phyloP scores from a whole-genome alignment of 2,329 filamentous ascomycete genomes.

The Emergomyces pasteurianus region DNA sequence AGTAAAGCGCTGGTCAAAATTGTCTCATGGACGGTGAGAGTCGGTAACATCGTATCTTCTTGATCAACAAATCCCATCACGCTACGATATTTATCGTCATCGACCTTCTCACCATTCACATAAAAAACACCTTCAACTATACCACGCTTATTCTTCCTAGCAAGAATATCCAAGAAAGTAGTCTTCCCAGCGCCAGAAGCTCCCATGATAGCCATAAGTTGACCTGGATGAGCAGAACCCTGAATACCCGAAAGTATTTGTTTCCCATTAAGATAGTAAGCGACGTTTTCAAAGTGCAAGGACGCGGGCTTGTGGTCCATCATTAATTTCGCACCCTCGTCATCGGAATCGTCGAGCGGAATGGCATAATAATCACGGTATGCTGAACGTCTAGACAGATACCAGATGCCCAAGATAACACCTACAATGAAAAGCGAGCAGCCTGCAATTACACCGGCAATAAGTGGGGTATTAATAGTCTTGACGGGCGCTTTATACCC shows the following conservation, averaged over 20 bases:
- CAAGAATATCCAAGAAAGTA: conserved; percentile 89
- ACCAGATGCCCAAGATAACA: conserved; percentile 74
- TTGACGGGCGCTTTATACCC: conserved; percentile 83
- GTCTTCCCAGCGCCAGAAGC: conserved; percentile 96
- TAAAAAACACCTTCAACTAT: conserved; percentile 67
- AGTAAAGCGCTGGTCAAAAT: conserved; percentile 89
- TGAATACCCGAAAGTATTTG: conserved; percentile 69
- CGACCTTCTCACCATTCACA: conserved; percentile 84
- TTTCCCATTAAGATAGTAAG: conserved; percentile 78
- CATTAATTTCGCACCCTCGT: conserved; percentile 77
- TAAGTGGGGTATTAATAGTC: conserved; percentile 91
- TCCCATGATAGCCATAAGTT: conserved; percentile 95
- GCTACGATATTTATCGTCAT: conserved; percentile 72
- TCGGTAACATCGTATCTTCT: conserved; percentile 93
- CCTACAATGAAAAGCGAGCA: conserved; percentile 81
- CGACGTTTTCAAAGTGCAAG: conserved; percentile 76
- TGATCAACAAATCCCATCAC: conserved; percentile 97
- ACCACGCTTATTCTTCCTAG: conserved; percentile 92
- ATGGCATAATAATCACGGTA: conserved; percentile 56
- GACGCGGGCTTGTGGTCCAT: conserved; percentile 83
- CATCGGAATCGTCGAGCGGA: conserved; percentile 75
- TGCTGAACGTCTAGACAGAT: conserved; percentile 62
- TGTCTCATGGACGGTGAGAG: conserved; percentile 92
- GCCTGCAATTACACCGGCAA: conserved; percentile 82
- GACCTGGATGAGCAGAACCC: conserved; percentile 85